Evolutionary conservation across 805 yeast genomes (phyloP), one percentile per base, ranked within the genome.

Genomic region (Kuraishia borneana): DNA sequence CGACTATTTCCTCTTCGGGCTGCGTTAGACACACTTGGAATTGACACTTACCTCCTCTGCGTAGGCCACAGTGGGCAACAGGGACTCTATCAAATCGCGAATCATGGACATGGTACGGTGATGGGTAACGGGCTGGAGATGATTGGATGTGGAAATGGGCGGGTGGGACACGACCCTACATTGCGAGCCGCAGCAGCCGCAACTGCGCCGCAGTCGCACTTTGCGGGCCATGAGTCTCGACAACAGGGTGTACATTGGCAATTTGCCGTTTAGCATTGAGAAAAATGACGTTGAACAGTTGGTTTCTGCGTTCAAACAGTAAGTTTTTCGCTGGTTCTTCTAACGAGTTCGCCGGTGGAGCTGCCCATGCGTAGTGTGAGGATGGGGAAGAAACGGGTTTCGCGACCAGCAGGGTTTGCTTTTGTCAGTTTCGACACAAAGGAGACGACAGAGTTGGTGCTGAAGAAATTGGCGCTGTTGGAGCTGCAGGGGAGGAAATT

Each of bases 21-120:
- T 48, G 25, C 17, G 31, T 5, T 3, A 8, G n/a, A n/a, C n/a
- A n/a, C n/a, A 12, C 5, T 12, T 19, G 26, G 16, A 30, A 20
- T 18, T 35, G 41, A 21, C 21, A 47, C 54, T 36, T 42, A 50
- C 74, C 58, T 71, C 77, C 50, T 83, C 95, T 50, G 95, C 96
- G 63, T 70, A 76, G 35, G 94, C 94, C 37, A 70, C 70, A 48
- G 83, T 70, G 55, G 95, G 95, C 45, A 74, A 63, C 44, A 83
- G 67, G 40, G 81, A 71, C 54, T 84, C 94, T 63, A 82, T 79
- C 53, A 85, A 63, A 61, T 84, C 94, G 55, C 65, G 70, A 50
- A 75, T 68, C 51, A 73, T 63, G 34, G 61, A 52, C 61, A 58
- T 58, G 30, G 8, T 21, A 10, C 10, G n/a, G n/a, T n/a, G n/a